These are phyloP conservation scores for Sphaerosporella brunnea DNA, from an alignment of 495 filamentous ascomycete genomes.

Conservation along the genomic window DNA sequence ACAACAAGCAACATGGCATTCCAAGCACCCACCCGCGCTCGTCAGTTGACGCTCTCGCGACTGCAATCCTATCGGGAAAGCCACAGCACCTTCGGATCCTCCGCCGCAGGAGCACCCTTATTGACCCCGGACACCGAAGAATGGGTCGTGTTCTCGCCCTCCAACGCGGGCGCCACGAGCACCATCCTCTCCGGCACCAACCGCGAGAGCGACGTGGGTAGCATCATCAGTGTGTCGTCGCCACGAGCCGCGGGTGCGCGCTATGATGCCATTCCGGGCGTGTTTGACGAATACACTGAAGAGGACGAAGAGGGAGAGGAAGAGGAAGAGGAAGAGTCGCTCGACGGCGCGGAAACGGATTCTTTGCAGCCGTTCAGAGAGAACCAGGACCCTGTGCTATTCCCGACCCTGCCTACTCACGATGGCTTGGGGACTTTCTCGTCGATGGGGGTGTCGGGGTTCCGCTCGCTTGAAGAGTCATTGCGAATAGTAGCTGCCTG, in stretches of 20 bases:
- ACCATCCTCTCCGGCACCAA: conserved; percentile 48
- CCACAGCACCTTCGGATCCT: conserved; percentile 27
- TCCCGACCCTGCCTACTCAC: conserved; percentile 63
- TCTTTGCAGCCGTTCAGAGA: conserved; percentile 48
- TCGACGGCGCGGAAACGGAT: conserved; percentile 70
- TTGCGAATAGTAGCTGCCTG: conserved; percentile 42
- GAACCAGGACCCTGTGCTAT: conserved; percentile 29
- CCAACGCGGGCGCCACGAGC: conserved; percentile 46
- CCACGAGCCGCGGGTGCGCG: conserved; percentile 29
- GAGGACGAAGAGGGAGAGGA: conserved; percentile 51
- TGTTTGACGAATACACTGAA: conserved; percentile 40
- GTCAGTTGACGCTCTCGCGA: conserved; percentile 35
- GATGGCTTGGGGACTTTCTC: conserved; percentile 76
- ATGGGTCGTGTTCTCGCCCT: conserved; percentile 90
- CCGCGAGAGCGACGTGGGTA: conserved; percentile 56
- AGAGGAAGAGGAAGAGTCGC: conserved; percentile 62
- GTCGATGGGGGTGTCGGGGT: not conserved
- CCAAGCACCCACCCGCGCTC: conserved; percentile 51
- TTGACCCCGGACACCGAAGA: conserved; percentile 56
- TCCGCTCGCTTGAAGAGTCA: conserved; percentile 32
- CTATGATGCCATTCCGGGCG: conserved; percentile 30
- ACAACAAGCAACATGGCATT: conserved; percentile 79
- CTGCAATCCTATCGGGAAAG: conserved; percentile 32
- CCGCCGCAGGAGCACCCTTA: conserved; percentile 25
- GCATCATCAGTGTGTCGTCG: conserved; percentile 33